Evolutionary conservation across 805 yeast species (phyloP), one percentile per base, ranked within the genome.

Genomic region (Candida railenensis): DNA sequence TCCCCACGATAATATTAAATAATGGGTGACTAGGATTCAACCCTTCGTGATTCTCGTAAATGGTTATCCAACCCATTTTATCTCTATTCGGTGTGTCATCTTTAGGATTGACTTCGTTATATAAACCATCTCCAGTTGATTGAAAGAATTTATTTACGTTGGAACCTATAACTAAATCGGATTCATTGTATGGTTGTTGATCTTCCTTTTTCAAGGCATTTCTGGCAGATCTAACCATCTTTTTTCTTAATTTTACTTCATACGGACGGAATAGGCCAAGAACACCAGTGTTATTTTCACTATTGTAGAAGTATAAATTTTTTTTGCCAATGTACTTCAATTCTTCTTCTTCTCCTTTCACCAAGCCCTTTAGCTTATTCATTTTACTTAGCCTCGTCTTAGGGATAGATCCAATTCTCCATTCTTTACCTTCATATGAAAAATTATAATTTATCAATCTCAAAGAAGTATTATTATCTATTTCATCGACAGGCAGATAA

Each of bases 1-100:
- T 54, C 0, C 84, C 85, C 20, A 83, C 50, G 1, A 74, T 78
- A 42, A 74, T 50, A 50, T 81, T 84, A 74, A 82, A 82, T 65
- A 73, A 71, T 0, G 83, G 83, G 44, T 51, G 53, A 19, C 50
- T 59, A 44, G 48, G 58, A 20, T 52, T 44, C 51, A 67, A 60
- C 4, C 65, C 22, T 4, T 47, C 37, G 3, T 47, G 48, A 18
- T 78, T 78, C 20, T 82, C 85, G 53, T 76, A 81, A 1, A 83
- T 65, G 0, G 87, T 82, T 2, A 83, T 60, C 88, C 88, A 83
- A 0, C 88, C 88, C 30, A 82, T 52, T 54, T 81, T 83, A 46
- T 67, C 73, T 41, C 78, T 81, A 57, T 77, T 80, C 0, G 87
- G 87, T 3, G 77, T 67, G 58, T 83, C 88, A 58, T 83, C 88